A percentile compares a stretch with the other conserved stretches of the same genome.
Evolutionary conservation across 352 stramenopile species (phyloP).

Genomic region (Pelagophyceae sp.): DNA sequence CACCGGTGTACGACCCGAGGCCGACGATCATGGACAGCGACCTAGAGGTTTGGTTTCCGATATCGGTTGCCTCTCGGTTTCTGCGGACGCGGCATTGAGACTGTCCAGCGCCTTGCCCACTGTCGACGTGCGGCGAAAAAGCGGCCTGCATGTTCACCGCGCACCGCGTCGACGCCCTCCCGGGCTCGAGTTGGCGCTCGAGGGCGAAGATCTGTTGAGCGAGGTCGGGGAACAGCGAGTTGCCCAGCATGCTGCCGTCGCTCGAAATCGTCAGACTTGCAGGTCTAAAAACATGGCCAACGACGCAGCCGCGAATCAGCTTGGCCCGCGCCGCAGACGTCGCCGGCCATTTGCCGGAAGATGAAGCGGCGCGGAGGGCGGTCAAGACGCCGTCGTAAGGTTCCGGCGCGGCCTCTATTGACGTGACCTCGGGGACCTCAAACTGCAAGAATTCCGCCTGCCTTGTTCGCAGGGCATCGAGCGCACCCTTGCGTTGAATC

Average conservation of each 20-base stretch:
- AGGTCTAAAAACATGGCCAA: conserved; percentile 45
- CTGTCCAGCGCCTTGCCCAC: conserved; percentile 60
- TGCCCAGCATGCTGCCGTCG: conserved; percentile 46
- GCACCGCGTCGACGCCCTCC: conserved; percentile 57
- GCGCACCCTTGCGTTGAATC: too few relatives aligned
- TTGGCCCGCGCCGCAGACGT: conserved; percentile 37
- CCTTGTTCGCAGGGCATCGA: too few relatives aligned
- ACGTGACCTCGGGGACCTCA: not conserved
- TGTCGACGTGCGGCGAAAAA: conserved; percentile 66
- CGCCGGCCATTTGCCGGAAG: conserved; percentile 51
- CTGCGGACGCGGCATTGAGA: too few relatives aligned
- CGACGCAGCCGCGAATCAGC: conserved; percentile 52
- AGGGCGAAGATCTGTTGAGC: conserved; percentile 57
- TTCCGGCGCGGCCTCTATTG: conserved; percentile 15
- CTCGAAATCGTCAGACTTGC: too few relatives aligned
- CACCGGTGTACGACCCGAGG: conserved; percentile 56
- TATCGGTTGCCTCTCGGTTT: too few relatives aligned
- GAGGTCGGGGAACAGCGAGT: conserved; percentile 54
- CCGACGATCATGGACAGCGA: conserved; percentile 67
- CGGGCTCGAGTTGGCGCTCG: conserved; percentile 47
- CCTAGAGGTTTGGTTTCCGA: too few relatives aligned
- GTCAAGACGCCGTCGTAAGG: conserved; percentile 48
- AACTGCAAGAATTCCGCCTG: too few relatives aligned
- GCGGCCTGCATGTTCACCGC: conserved; percentile 67
- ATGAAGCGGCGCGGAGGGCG: conserved; percentile 45